phyloP scores from a whole-genome alignment of 371 early-diverging fungal genomes.

The Mycotypha africana region DNA sequence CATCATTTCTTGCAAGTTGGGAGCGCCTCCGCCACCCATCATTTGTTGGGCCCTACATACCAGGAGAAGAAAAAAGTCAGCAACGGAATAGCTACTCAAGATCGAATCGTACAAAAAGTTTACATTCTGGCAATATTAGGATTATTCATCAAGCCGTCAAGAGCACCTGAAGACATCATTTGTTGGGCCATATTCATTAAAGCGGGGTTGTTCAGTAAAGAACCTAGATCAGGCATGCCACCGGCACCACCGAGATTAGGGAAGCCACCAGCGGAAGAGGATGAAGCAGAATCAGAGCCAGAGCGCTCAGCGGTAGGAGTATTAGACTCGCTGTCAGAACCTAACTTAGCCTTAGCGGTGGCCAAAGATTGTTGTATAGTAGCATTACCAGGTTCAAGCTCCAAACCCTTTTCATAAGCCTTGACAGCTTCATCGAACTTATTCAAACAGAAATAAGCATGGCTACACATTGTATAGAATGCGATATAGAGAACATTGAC shows the following conservation, averaged over 20 bases:
- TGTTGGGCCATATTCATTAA: constrained; percentile 92
- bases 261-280: constrained; percentile 22
- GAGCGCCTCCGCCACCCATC: constrained; percentile 60
- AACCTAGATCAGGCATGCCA: constrained; percentile 52
- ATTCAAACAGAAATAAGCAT: constrained; percentile 85
- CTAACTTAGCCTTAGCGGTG: constrained; percentile 51
- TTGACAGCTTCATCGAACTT: constrained; percentile 80
- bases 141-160: constrained; percentile 83
- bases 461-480: too few species aligned
- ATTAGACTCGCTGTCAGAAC: neutral
- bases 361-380: constrained; percentile 60
- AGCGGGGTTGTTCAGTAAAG: constrained; percentile 86
- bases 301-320: constrained; percentile 24
- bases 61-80: neutral
- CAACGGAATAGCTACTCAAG: neutral
- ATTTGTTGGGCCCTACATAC: constrained; percentile 65
- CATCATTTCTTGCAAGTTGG: constrained; percentile 68
- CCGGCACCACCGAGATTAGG: constrained; percentile 49
- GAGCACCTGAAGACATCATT: constrained; percentile 91
- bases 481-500: neutral
- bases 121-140: constrained; percentile 81
- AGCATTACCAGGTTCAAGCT: constrained; percentile 84
- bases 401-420: constrained; percentile 89
- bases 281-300: constrained; percentile 9
- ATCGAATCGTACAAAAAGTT: constrained; percentile 7